Conservation (phyloP, 306 rosid species). For the Quercus robur region DNA sequence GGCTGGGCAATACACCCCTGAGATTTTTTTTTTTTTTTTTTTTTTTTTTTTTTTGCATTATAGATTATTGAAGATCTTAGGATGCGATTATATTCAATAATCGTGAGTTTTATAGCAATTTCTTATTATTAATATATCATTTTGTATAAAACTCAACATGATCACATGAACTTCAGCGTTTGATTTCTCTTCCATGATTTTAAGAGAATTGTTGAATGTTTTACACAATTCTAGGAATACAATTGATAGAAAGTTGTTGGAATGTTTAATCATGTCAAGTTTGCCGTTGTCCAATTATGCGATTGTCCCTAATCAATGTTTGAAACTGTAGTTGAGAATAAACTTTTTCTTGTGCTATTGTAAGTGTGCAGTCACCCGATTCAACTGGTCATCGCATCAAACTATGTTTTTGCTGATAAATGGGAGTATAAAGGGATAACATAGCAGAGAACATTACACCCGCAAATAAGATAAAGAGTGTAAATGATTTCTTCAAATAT, state of each 20-base stretch:
- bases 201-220: not conserved
- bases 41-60: not conserved
- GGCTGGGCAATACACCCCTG: not conserved
- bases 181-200: not conserved
- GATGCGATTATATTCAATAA: not conserved
- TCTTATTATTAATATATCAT: not conserved
- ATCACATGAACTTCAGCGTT: not conserved
- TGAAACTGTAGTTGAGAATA: too few species aligned
- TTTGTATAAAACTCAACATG: not conserved
- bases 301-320: too few species aligned
- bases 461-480: too few species aligned
- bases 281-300: not conserved
- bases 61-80: not conserved
- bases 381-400: too few species aligned
- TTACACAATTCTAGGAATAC: not conserved
- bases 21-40: not conserved
- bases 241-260: not conserved
- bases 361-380: too few species aligned
- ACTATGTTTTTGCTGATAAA: too few species aligned
- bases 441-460: too few species aligned
- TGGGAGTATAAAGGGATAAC: too few species aligned
- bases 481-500: too few species aligned
- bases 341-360: too few species aligned
- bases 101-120: not conserved
- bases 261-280: not conserved